Evolutionary conservation across 78 protist genomes (phyloP).

Genomic region (Creolimax fragrantissima): DNA sequence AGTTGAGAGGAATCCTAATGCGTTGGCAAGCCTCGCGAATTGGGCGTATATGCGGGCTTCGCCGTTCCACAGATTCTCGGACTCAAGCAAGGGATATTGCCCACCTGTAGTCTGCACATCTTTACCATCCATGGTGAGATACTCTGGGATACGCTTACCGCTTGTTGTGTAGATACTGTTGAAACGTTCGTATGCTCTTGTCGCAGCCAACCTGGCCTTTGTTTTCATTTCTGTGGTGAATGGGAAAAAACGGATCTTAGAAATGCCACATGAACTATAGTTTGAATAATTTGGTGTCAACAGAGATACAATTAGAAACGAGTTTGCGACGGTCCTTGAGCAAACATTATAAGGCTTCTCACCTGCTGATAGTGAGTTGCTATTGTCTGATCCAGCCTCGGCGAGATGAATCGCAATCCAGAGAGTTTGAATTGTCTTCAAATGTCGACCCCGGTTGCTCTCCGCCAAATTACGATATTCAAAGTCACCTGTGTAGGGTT

Average conservation of each 20-base stretch:
- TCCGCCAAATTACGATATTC: constrained; percentile 1
- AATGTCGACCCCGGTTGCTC: constrained; percentile 1
- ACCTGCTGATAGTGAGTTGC: neutral
- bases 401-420: constrained; percentile 23
- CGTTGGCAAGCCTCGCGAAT: no score
- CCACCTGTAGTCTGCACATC: neutral
- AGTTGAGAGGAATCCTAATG: no score
- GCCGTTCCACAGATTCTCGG: neutral
- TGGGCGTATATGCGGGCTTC: constrained; percentile 4
- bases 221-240: neutral
- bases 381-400: neutral
- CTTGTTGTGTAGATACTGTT: neutral
- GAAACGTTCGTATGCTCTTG: neutral
- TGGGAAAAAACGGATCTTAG: no score
- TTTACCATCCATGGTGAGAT: constrained; percentile 13
- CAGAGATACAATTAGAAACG: no score
- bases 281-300: no score
- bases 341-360: no score
- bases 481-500: constrained; percentile 7
- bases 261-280: no score
- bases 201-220: neutral
- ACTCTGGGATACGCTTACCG: constrained; percentile 8
- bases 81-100: neutral
- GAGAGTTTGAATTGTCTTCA: constrained; percentile 11
- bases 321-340: no score